These are phyloP conservation scores for Trichoderma polysporum DNA, from an alignment of 2,329 filamentous ascomycete species.

Conservation along the genomic window DNA sequence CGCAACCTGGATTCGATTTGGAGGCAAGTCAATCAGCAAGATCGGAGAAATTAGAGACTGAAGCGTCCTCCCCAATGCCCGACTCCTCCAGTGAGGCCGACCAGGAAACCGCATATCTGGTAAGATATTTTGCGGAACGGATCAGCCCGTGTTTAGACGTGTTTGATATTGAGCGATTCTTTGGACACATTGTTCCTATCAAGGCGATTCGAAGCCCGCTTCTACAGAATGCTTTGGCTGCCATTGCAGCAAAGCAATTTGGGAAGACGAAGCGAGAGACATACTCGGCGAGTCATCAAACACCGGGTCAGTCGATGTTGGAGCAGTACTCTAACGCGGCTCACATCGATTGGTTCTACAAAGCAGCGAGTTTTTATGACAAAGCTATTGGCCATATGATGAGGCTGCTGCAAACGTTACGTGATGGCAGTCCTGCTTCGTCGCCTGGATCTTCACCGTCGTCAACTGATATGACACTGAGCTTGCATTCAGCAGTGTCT, in stretches of 20 bases:
- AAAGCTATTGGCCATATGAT: constrained; percentile 26
- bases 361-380: constrained; percentile 27
- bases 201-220: constrained; percentile 23
- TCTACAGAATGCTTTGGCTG: constrained; percentile 23
- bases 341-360: constrained; percentile 25
- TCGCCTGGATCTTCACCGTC: not conserved
- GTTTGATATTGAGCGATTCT: constrained; percentile 25
- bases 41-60: not conserved
- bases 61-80: not conserved
- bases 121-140: constrained; percentile 23
- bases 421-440: constrained; percentile 5
- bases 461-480: not conserved
- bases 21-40: not conserved
- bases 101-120: constrained; percentile 23
- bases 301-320: constrained; percentile 9
- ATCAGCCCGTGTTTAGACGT: constrained; percentile 25
- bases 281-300: not conserved
- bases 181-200: constrained; percentile 24
- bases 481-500: not conserved
- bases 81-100: constrained; percentile 18
- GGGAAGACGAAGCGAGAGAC: constrained; percentile 22
- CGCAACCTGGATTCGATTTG: not conserved
- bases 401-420: constrained; percentile 21
- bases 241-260: constrained; percentile 25
- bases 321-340: constrained; percentile 14